Conservation (phyloP, 2,329 filamentous ascomycete genomes). For the Orbilia ellipsospora region DNA sequence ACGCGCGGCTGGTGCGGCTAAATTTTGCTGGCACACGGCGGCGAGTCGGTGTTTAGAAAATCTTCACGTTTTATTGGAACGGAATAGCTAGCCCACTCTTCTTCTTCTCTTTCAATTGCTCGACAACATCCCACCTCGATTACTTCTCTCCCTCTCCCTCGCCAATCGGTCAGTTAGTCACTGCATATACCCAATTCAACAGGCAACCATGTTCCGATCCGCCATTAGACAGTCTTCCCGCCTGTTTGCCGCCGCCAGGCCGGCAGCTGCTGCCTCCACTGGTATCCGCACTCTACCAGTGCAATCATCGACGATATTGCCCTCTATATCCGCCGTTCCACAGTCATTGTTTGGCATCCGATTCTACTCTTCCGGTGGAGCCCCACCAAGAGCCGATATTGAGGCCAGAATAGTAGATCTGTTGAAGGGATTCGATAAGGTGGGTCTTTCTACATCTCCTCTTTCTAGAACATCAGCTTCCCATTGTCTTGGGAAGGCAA, state of each 20-base stretch:
- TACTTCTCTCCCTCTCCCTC: neutral
- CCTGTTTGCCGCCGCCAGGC: constrained; percentile 65
- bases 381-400: constrained; percentile 83
- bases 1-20: constrained; percentile 13
- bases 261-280: constrained; percentile 71
- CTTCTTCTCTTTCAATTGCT: constrained; percentile 8
- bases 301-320: constrained; percentile 64
- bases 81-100: constrained; percentile 12
- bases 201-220: constrained; percentile 84
- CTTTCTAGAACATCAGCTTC: neutral
- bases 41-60: constrained; percentile 38
- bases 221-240: constrained; percentile 82
- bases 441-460: constrained; percentile 63
- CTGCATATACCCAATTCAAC: constrained; percentile 38
- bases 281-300: constrained; percentile 72
- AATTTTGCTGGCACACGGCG: constrained; percentile 1
- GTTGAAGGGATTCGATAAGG: constrained; percentile 97
- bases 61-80: constrained; percentile 36
- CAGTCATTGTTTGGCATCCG: constrained; percentile 74
- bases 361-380: constrained; percentile 85
- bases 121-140: constrained; percentile 7
- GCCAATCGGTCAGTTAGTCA: constrained; percentile 2
- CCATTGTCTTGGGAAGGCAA: too few relatives aligned
- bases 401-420: constrained; percentile 92
- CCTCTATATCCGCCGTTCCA: constrained; percentile 26